Base-by-base conservation (phyloP, 2,329 filamentous ascomycete genomes). In the Sclerotiophoma versabilis region DNA sequence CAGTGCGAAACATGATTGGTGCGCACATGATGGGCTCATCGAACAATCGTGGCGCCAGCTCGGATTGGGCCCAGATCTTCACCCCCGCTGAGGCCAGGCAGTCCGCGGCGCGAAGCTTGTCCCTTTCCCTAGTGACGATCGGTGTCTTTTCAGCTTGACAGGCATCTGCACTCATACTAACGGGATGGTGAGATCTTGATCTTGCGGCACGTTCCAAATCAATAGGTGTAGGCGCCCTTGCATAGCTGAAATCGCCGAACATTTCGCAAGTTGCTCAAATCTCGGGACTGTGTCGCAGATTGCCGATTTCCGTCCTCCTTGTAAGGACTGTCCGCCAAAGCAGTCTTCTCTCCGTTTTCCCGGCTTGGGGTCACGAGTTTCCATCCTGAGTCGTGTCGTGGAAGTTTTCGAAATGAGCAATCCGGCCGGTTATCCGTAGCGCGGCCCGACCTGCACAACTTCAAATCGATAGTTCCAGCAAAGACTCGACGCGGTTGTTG, bases 21-120 rank as follows among this genome's bases (percentile, higher is more conserved):
- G 20, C 7, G 12, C 19, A 45, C 42, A 34, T 49, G 39, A 45
- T 6, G 23, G 26, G 29, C 8, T 17, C 30, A 41, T 39, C 29
- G 11, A 49, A 41, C 39, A 49, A 54, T 49, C 34, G 45, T 54
- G 51, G 51, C 51, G 45, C 51, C 26, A 45, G 34, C 27, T 26
- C 39, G 1, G 12, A 49, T 27, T 14, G 14, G 33, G 51, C 34
- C 33, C 51, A 46, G 51, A 49, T 49, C 45, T 30, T 49, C 45
- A 39, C 34, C 34, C 29, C 17, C 23, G 33, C 39, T 45, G 45
- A 45, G 22, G 17, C 39, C 23, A 49, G 14, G 23, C 30, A 41
- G 19, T 34, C 38, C 39, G 39, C 39, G 39, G 51, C 34, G 23
- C 12, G 19, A 39, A 44, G 51, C 51, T 54, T 54, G 45, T 54